phyloP scores from a whole-genome alignment of 2,329 filamentous ascomycete genomes.

The Neofusicoccum ribis region DNA sequence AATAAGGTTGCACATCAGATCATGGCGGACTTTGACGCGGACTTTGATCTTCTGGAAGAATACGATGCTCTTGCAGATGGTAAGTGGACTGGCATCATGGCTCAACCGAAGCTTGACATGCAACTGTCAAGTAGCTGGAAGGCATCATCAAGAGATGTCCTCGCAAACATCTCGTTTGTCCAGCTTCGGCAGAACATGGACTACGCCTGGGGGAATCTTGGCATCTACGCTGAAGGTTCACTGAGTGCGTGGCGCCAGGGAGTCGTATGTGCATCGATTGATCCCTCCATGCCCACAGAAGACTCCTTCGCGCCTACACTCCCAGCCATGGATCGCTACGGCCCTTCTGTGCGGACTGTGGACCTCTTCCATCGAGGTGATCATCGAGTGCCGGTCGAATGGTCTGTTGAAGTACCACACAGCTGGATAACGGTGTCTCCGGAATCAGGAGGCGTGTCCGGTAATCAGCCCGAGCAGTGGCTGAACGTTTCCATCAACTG shows the following conservation, averaged over 20 bases:
- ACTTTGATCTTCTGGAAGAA: constrained; percentile 24
- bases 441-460: not conserved
- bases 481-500: constrained; percentile 26
- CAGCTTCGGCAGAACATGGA: constrained; percentile 53
- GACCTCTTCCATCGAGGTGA: not conserved
- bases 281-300: not conserved
- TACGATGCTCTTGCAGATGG: constrained; percentile 32
- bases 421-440: not conserved
- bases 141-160: constrained; percentile 65
- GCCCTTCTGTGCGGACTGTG: not conserved
- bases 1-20: constrained; percentile 23
- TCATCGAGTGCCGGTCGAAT: not conserved
- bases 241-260: constrained; percentile 23
- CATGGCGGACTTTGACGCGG: constrained; percentile 22
- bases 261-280: constrained; percentile 1
- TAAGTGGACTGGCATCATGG: not conserved
- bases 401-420: not conserved
- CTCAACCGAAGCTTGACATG: constrained; percentile 52
- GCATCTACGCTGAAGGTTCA: constrained; percentile 60
- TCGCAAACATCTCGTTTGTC: constrained; percentile 59
- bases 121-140: constrained; percentile 66
- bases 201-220: constrained; percentile 57
- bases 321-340: not conserved
- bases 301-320: not conserved
- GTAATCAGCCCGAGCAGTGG: constrained; percentile 23